Percentiles rank a stretch among this genome's conserved stretches.
Conservation (phyloP, 257 asterid species). For the Nicotiana benthamiana region DNA sequence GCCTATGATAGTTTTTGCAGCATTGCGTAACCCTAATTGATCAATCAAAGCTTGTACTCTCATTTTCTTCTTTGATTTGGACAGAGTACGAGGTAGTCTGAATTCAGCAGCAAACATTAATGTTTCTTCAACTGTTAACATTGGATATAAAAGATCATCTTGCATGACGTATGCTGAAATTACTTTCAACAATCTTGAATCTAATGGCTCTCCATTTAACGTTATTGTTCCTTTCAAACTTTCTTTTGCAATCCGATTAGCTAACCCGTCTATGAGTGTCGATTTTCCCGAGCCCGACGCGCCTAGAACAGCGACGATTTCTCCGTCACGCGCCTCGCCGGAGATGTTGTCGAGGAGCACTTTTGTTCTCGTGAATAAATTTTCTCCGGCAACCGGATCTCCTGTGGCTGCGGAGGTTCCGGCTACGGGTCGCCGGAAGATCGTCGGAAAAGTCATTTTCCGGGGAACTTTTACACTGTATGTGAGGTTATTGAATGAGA, state of each 20-base stretch:
- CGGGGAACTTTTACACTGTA: slow-evolving; percentile 40
- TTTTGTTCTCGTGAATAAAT: slow-evolving; percentile 21
- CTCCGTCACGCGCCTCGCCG: slow-evolving; percentile 73
- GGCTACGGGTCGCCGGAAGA: neutral
- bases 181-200: slow-evolving; percentile 47
- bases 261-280: slow-evolving; percentile 62
- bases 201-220: slow-evolving; percentile 56
- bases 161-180: slow-evolving; percentile 85
- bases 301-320: slow-evolving; percentile 72
- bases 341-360: slow-evolving; percentile 50
- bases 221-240: slow-evolving; percentile 60
- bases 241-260: slow-evolving; percentile 56
- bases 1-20: slow-evolving; percentile 27
- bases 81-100: slow-evolving; percentile 37
- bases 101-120: slow-evolving; percentile 82
- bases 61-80: slow-evolving; percentile 19
- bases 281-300: slow-evolving; percentile 82
- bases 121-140: slow-evolving; percentile 80
- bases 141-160: slow-evolving; percentile 66
- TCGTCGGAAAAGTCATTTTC: slow-evolving; percentile 10
- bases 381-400: slow-evolving; percentile 12
- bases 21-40: slow-evolving; percentile 25
- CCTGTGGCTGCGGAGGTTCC: neutral
- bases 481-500: slow-evolving; percentile 56
- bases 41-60: slow-evolving; percentile 22